Conservation (phyloP, 129 eudicot genomes). For the Artemisia tridentata region DNA sequence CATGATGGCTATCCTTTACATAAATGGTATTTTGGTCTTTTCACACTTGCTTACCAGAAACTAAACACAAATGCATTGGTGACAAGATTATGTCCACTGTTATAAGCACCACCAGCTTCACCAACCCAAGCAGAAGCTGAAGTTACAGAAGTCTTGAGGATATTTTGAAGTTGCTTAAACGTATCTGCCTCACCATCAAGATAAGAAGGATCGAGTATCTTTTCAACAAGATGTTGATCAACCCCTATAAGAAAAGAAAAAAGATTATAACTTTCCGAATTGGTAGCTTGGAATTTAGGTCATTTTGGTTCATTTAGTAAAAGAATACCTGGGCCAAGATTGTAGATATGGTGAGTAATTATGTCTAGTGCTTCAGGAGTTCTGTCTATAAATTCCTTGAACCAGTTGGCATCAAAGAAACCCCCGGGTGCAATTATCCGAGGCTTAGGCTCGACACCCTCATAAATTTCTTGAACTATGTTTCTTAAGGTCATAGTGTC, state of each 20-base stretch:
- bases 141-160: slow-evolving; percentile 48
- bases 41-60: slow-evolving; percentile 61
- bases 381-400: slow-evolving; percentile 51
- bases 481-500: slow-evolving; percentile 52
- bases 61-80: slow-evolving; percentile 76
- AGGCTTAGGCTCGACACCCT: slow-evolving; percentile 49
- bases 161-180: slow-evolving; percentile 51
- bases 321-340: slow-evolving; percentile 86
- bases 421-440: slow-evolving; percentile 82
- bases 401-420: slow-evolving; percentile 74
- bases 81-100: slow-evolving; percentile 73
- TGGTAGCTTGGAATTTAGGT: slow-evolving; percentile 2
- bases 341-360: slow-evolving; percentile 79
- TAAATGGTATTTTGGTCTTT: slow-evolving; percentile 27
- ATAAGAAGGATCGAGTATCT: slow-evolving; percentile 67
- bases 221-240: slow-evolving; percentile 74
- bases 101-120: slow-evolving; percentile 95
- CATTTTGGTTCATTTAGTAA: neutral
- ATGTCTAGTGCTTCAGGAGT: slow-evolving; percentile 53
- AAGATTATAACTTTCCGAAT: slow-evolving; percentile 9
- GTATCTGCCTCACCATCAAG: slow-evolving; percentile 68
- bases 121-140: slow-evolving; percentile 91
- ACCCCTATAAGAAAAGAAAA: slow-evolving; percentile 46
- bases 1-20: neutral
- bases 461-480: slow-evolving; percentile 56